Percentiles rank a stretch among this genome's conserved stretches.
Evolutionary conservation across 768 basidiomycete genomes (phyloP).

Genomic region (Leccinum variicolor): DNA sequence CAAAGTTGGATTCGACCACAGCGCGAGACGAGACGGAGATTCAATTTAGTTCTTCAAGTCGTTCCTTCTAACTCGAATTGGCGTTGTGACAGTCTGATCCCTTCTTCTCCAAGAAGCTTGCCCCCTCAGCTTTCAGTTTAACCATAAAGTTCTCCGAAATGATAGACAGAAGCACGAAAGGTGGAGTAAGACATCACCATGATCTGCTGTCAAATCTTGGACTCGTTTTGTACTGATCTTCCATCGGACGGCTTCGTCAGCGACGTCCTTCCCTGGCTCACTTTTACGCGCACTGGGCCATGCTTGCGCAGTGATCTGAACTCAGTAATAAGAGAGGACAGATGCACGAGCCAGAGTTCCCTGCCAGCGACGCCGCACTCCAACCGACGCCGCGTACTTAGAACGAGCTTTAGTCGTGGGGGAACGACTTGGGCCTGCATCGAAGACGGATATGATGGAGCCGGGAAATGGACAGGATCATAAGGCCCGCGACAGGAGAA

Average conservation of each 20-base stretch:
- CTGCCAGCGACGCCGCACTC: conserved; percentile 38
- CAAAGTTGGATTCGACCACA: conserved; percentile 14
- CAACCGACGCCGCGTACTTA: conserved; percentile 39
- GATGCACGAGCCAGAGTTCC: conserved; percentile 46
- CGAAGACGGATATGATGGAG: conserved; percentile 4
- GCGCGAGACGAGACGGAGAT: too few species aligned
- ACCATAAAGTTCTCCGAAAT: too few species aligned
- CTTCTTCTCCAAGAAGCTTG: too few species aligned
- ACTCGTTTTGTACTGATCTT: conserved; percentile 8
- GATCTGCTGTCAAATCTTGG: too few species aligned
- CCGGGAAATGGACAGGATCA: neutral
- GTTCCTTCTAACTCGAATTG: too few species aligned
- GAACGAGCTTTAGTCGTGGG: conserved; percentile 17
- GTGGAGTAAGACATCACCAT: too few species aligned
- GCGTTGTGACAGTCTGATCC: too few species aligned
- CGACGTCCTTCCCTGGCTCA: neutral
- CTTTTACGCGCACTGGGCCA: neutral
- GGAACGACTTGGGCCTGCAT: conserved; percentile 32
- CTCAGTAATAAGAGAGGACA: conserved; percentile 56
- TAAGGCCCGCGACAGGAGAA: neutral
- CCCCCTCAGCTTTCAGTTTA: too few species aligned
- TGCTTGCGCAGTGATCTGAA: neutral
- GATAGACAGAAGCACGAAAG: conserved; percentile 41
- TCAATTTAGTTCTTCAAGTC: too few species aligned
- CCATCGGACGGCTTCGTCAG: neutral